Base-by-base conservation (phyloP, 441 rosid species). In the Adansonia gregorii region DNA sequence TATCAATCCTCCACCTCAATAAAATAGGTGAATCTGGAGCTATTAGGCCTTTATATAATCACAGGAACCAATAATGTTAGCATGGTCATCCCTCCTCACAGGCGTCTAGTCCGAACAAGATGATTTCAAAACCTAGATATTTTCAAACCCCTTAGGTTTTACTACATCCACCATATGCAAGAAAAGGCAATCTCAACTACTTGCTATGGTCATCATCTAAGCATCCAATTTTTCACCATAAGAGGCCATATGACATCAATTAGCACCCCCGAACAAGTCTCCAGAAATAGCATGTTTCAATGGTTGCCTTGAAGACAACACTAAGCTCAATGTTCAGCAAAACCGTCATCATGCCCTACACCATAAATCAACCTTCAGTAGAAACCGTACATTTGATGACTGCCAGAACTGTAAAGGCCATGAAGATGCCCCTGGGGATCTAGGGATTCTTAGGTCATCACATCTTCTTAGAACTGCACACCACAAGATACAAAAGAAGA, bases 11-110 rank as follows among this genome's bases (percentile, higher is more conserved):
- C 76, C 67, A 73, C 76, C 74, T 52, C 31, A 71, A 39, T 56
- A 80, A 78, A 71, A 48, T 59, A 77, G 5, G 75, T 78, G 73
- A 81, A 77, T 49, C 52, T 67, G 80, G 77, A 74, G 79, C 43
- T 22, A 59, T 51, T 63, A 66, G 15, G 65, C 68, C 39, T 59
- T 71, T 71, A 35, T 56, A 78, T 14, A 66, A 15, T 52, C 35
- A 43, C 60, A 39, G 20, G 72, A 43, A 70, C 67, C 66, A 59
- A 56, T 69, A 69, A 35, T 17, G 76, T 70, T 35, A 61, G 17
- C 43, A 67, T 35, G 63, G 46, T 41, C 63, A 43, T 48, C 67
- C 67, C 78, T 69, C 64, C 35, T 43, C 63, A 45, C 17, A 49
- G n/a, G 60, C 66, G 55, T 35, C 58, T 76, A 67, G 76, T 65